Evolutionary conservation across 2,329 filamentous ascomycete genomes (phyloP).

Genomic region (Beauveria australis): DNA sequence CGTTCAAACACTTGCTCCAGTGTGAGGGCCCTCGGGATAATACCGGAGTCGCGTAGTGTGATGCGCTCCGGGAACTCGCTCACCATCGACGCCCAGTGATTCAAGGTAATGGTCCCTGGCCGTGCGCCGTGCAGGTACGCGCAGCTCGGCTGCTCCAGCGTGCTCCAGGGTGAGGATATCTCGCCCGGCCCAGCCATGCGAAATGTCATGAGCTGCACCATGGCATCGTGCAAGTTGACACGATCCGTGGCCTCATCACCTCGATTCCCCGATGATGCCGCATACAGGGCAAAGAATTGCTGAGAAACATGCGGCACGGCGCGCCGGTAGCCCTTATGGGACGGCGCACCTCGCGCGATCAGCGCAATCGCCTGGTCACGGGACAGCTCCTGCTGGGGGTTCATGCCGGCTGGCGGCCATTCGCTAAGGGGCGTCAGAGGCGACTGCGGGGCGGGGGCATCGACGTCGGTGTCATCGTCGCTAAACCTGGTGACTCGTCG

Average conservation of each 20-base stretch:
- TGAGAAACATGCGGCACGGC: constrained; percentile 44
- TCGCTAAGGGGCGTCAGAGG: constrained; percentile 31
- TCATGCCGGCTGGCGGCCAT: constrained; percentile 50
- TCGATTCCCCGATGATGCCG: constrained; percentile 38
- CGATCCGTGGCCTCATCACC: constrained; percentile 34
- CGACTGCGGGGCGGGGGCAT: not conserved
- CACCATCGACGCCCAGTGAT: constrained; percentile 56
- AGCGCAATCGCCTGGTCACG: constrained; percentile 48
- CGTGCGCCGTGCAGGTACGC: constrained; percentile 57
- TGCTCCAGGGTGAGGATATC: constrained; percentile 54
- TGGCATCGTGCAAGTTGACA: constrained; percentile 43
- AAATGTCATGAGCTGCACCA: constrained; percentile 52
- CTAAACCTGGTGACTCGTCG: not conserved
- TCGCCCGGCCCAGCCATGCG: constrained; percentile 35
- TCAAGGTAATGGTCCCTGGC: constrained; percentile 64
- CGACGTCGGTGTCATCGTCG: not conserved
- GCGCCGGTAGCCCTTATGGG: constrained; percentile 46
- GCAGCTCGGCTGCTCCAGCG: constrained; percentile 66
- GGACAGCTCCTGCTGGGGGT: constrained; percentile 40
- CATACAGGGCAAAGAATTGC: constrained; percentile 49
- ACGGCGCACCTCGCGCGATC: constrained; percentile 49
- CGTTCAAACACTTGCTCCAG: constrained; percentile 50
- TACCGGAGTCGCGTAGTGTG: constrained; percentile 48
- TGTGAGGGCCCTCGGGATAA: constrained; percentile 52
- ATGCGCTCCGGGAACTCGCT: constrained; percentile 49